A percentile compares a stretch with the other conserved stretches of the same genome.
Conservation (phyloP, 352 stramenopile species). For the Phytophthora aleatoria region DNA sequence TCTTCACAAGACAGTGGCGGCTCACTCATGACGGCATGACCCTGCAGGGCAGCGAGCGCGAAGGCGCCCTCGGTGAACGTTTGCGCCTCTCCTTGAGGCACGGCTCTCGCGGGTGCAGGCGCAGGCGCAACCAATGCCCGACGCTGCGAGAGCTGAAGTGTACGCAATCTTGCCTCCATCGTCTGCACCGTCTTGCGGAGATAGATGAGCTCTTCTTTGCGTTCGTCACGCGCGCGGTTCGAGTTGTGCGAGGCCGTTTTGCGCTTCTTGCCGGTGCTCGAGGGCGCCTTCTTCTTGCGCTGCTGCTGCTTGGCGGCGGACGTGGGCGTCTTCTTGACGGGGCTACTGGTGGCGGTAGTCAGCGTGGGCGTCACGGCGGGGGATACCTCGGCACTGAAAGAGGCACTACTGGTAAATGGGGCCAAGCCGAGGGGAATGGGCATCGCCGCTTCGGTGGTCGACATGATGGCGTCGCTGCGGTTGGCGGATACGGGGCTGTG, state of each 20-base stretch:
- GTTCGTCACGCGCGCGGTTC: slow-evolving; percentile 59
- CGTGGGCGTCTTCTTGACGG: slow-evolving; percentile 25
- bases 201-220: slow-evolving; percentile 74
- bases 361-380: slow-evolving; percentile 13
- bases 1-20: slow-evolving; percentile 21
- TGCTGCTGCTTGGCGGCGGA: slow-evolving; percentile 21
- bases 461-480: slow-evolving; percentile 7
- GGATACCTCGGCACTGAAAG: slow-evolving; percentile 18
- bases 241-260: slow-evolving; percentile 60
- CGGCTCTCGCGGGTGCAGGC: slow-evolving; percentile 16
- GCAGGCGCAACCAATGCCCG: slow-evolving; percentile 24
- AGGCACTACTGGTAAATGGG: not conserved
- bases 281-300: slow-evolving; percentile 31
- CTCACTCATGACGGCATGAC: slow-evolving; percentile 21
- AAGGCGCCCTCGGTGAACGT: slow-evolving; percentile 29
- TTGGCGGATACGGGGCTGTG: slow-evolving; percentile 30
- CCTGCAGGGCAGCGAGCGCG: slow-evolving; percentile 27
- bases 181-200: slow-evolving; percentile 60
- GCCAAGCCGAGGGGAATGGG: not conserved
- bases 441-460: slow-evolving; percentile 16
- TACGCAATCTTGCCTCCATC: slow-evolving; percentile 48
- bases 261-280: slow-evolving; percentile 37
- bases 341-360: slow-evolving; percentile 23
- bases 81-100: slow-evolving; percentile 19
- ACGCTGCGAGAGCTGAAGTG: slow-evolving; percentile 44